Evolutionary conservation across 495 filamentous ascomycete genomes (phyloP), one percentile per base, ranked within the genome.

Genomic region (Penicillium flavigenum): DNA sequence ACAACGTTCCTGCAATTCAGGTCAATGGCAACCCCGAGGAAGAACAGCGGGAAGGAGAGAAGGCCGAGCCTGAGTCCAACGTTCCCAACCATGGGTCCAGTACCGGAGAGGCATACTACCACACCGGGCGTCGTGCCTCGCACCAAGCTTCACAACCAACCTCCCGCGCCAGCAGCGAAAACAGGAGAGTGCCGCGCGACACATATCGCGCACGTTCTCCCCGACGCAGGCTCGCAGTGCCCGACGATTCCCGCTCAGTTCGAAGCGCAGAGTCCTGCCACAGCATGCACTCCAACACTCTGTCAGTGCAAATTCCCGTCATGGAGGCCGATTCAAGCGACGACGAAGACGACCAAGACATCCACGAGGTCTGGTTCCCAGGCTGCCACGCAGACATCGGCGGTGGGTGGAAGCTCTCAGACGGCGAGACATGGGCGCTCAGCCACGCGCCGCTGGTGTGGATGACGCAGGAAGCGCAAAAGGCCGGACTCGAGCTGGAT

Each of bases 371-470:
- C 10, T 94, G 90, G 90, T 95, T 94, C 66, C 80, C 88, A 0
- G 90, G 90, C 39, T 84, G 86, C 34, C 91, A 95, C 63, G 90
- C 83, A 10, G 91, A 95, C 60, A 85, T 95, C 29, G 91, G 91
- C 16, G 91, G 91, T 22, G 91, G 91, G 1, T 96, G 91, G 91
- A 84, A 85, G 52, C 71, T 87, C 5, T 59, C 74, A 0, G 63
- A 72, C 0, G 84, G 78, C 1, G 81, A 86, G 65, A 75, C 79
- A 44, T 77, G 75, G 63, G 71, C 87, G 2, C 77, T 91, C 12
- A 89, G 85, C 55, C 88, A 96, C 63, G 80, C 85, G 8, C 89
- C 91, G 2, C 75, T 94, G 3, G 82, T 88, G 4, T 95, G 90
- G 84, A 95, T 95, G 88, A 83, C 93, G 3, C 80, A 86, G 50